Conservation (phyloP, 306 rosid species). For the Citrullus colocynthis region DNA sequence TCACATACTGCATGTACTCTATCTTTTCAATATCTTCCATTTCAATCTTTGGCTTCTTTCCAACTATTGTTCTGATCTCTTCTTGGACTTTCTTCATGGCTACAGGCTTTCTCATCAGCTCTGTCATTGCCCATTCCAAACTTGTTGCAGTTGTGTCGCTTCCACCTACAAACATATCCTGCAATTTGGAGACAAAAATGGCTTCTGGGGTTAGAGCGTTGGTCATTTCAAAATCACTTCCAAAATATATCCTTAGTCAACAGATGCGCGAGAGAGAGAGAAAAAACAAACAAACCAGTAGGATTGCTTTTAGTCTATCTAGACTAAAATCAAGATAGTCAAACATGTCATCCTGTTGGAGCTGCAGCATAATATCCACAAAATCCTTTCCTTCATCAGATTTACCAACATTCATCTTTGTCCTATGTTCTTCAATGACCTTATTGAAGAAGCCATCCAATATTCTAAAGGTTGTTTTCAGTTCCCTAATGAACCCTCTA, state of each 20-base stretch:
- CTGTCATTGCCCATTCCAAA: conserved; percentile 40
- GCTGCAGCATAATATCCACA: background rate
- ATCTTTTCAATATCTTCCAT: conserved; percentile 22
- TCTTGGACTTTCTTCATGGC: conserved; percentile 26
- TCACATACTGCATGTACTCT: conserved; percentile 28
- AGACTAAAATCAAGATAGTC: too few species aligned
- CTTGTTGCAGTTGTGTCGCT: conserved; percentile 22
- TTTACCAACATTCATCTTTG: background rate
- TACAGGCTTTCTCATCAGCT: conserved; percentile 26
- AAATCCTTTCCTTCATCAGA: background rate
- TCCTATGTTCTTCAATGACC: background rate
- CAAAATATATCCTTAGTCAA: too few species aligned
- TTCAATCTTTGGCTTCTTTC: conserved; percentile 12
- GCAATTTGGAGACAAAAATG: background rate
- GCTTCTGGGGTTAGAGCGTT: too few species aligned
- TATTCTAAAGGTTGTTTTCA: background rate
- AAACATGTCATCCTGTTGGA: background rate
- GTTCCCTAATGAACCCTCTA: background rate
- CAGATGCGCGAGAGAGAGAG: too few species aligned
- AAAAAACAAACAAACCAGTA: background rate
- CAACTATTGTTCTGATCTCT: conserved; percentile 17
- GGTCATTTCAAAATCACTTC: too few species aligned
- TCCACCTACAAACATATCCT: conserved; percentile 21
- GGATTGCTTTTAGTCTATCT: too few species aligned
- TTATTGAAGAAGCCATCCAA: background rate